Conservation (phyloP, 768 basidiomycete species). For the Macrolepiota fuliginosa region DNA sequence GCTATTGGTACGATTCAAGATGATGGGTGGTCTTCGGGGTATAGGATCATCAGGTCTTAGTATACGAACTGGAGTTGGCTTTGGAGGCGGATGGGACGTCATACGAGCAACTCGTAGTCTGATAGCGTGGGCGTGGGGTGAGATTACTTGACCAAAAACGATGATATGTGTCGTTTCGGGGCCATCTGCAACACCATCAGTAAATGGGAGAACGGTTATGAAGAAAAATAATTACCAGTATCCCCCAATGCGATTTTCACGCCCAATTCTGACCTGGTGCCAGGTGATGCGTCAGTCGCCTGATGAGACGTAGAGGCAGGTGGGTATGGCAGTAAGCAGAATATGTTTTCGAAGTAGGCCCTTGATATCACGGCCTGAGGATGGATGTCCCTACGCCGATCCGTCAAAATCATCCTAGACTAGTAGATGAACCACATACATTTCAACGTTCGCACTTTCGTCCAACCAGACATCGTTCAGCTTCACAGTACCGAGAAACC, state of each 20-base stretch:
- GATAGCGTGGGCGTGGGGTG: slow-evolving; percentile 26
- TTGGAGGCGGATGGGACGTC: slow-evolving; percentile 37
- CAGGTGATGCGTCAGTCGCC: slow-evolving; percentile 13
- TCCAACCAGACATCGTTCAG: slow-evolving; percentile 61
- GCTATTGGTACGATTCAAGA: slow-evolving; percentile 27
- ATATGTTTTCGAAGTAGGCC: slow-evolving; percentile 68
- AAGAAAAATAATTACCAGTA: slow-evolving; percentile 40
- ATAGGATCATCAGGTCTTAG: slow-evolving; percentile 75
- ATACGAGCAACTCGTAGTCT: slow-evolving; percentile 59
- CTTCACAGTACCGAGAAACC: slow-evolving; percentile 52
- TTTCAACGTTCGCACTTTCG: slow-evolving; percentile 45
- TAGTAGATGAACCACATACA: slow-evolving; percentile 22
- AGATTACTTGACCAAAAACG: slow-evolving; percentile 37
- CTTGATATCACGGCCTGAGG: slow-evolving; percentile 57
- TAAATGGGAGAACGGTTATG: not conserved
- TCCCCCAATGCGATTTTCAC: slow-evolving; percentile 72
- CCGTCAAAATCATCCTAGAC: slow-evolving; percentile 1
- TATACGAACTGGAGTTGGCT: slow-evolving; percentile 24
- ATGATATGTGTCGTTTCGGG: slow-evolving; percentile 69
- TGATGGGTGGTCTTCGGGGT: slow-evolving; percentile 62
- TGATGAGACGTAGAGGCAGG: slow-evolving; percentile 23
- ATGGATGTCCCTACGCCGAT: slow-evolving; percentile 59
- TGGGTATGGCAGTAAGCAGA: slow-evolving; percentile 49
- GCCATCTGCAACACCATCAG: slow-evolving; percentile 41
- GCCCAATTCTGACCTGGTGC: slow-evolving; percentile 44